Evolutionary conservation across 2,329 filamentous ascomycete species (phyloP).

Genomic region (Exophiala dermatitidis): DNA sequence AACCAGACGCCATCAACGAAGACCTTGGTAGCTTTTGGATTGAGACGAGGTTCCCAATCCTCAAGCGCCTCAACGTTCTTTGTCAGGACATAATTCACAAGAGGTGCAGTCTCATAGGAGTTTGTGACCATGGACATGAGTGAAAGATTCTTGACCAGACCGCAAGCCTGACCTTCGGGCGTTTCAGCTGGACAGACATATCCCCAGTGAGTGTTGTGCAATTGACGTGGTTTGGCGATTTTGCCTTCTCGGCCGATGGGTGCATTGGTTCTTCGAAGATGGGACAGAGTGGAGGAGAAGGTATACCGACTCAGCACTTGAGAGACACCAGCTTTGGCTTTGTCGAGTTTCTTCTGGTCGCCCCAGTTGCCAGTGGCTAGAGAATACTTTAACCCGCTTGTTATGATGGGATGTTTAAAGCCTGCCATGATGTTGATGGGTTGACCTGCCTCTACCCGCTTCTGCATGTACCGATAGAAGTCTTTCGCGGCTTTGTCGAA

Average conservation of each 20-base stretch:
- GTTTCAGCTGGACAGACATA: constrained; percentile 95
- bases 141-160: constrained; percentile 93
- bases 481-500: constrained; percentile 88
- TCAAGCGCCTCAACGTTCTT: constrained; percentile 94
- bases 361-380: constrained; percentile 98
- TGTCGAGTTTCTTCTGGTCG: constrained; percentile 96
- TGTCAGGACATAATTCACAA: constrained; percentile 92
- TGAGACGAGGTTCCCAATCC: constrained; percentile 79
- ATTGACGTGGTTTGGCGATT: constrained; percentile 91
- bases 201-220: constrained; percentile 99
- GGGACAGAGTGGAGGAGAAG: constrained; percentile 90
- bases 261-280: constrained; percentile 94
- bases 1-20: constrained; percentile 99
- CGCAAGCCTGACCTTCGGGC: constrained; percentile 95
- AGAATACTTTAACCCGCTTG: constrained; percentile 92
- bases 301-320: constrained; percentile 98
- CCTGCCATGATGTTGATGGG: constrained; percentile 88
- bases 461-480: constrained; percentile 81
- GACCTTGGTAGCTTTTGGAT: constrained; percentile 90
- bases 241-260: constrained; percentile 97
- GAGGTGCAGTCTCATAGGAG: constrained; percentile 80
- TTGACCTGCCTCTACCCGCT: constrained; percentile 79
- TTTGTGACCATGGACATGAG: constrained; percentile 98
- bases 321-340: constrained; percentile 90
- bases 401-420: constrained; percentile 84